Conservation (phyloP, 2,329 filamentous ascomycete species). For the Parafenestella ontariensis region DNA sequence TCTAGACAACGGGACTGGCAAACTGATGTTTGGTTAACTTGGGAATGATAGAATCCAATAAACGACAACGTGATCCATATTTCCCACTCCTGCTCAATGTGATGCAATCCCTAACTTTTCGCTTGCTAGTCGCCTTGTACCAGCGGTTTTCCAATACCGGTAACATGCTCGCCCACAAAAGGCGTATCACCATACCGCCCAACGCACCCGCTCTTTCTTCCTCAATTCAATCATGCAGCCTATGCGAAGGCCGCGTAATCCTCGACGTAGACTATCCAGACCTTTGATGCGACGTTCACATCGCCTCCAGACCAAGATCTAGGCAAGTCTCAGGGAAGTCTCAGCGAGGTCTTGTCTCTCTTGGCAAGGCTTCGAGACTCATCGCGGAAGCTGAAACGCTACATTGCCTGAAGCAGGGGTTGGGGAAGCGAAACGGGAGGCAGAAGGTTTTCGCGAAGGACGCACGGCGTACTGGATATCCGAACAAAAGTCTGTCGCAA, state of each 20-base stretch:
- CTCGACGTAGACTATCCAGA: neutral
- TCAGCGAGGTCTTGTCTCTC: constrained; percentile 21
- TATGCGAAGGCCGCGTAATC: constrained; percentile 1
- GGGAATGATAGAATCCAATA: constrained; percentile 5
- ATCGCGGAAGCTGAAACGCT: constrained; percentile 24
- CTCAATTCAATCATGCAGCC: neutral
- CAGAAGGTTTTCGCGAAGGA: neutral
- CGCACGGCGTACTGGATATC: neutral
- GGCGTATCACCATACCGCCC: neutral
- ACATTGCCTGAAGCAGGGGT: neutral
- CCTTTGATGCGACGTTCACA: neutral
- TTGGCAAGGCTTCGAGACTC: constrained; percentile 17
- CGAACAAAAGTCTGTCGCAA: too few relatives aligned
- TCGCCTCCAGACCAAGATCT: constrained; percentile 16
- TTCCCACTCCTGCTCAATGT: neutral
- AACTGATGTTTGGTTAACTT: neutral
- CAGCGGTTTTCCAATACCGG: neutral
- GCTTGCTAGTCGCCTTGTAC: neutral
- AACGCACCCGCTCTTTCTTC: neutral
- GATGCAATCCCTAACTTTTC: neutral
- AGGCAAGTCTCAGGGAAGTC: constrained; percentile 30
- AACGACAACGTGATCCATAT: constrained; percentile 6
- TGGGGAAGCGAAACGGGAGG: neutral
- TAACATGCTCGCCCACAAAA: neutral
- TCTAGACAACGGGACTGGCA: constrained; percentile 1